These are phyloP conservation scores for Amphichorda felina DNA, from an alignment of 2,329 filamentous ascomycete species.

Conservation along the genomic window DNA sequence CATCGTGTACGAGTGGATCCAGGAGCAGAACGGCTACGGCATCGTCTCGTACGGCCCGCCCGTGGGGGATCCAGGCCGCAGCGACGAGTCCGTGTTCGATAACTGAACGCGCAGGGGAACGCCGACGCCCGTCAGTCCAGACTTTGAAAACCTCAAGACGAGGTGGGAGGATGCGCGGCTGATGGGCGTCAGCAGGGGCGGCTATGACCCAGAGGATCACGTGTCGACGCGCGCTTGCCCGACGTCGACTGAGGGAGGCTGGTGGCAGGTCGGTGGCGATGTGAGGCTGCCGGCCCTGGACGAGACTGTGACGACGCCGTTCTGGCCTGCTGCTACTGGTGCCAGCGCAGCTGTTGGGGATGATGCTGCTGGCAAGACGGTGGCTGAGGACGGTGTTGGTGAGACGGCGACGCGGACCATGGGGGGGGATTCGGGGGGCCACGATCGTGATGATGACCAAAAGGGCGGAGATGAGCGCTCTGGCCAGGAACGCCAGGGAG, in stretches of 20 bases:
- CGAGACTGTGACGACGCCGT: conserved; percentile 16
- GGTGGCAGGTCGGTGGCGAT: conserved; percentile 70
- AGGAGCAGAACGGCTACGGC: conserved; percentile 75
- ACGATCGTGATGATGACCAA: too few species aligned
- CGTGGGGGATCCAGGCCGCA: conserved; percentile 36
- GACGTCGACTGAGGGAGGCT: conserved; percentile 52
- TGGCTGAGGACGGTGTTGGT: too few species aligned
- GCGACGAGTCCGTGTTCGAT: conserved; percentile 44
- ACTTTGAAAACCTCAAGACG: conserved; percentile 65
- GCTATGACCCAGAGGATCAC: conserved; percentile 46
- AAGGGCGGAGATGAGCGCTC: too few species aligned
- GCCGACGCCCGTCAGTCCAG: conserved; percentile 60
- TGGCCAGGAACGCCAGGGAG: too few species aligned
- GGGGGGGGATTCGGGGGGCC: too few species aligned
- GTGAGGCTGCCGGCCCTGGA: conserved; percentile 59
- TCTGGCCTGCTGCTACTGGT: too few species aligned
- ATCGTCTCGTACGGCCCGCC: conserved; percentile 62
- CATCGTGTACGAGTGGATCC: conserved; percentile 84
- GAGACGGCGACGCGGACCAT: too few species aligned
- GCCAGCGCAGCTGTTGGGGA: too few species aligned
- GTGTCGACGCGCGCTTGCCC: conserved; percentile 60
- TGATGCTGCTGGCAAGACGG: too few species aligned
- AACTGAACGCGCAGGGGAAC: conserved; percentile 62
- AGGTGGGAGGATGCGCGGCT: conserved; percentile 67
- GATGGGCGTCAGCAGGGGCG: conserved; percentile 51